These are phyloP conservation scores for Malus hybrid DNA, from an alignment of 331 rosid genomes.

Conservation along the genomic window DNA sequence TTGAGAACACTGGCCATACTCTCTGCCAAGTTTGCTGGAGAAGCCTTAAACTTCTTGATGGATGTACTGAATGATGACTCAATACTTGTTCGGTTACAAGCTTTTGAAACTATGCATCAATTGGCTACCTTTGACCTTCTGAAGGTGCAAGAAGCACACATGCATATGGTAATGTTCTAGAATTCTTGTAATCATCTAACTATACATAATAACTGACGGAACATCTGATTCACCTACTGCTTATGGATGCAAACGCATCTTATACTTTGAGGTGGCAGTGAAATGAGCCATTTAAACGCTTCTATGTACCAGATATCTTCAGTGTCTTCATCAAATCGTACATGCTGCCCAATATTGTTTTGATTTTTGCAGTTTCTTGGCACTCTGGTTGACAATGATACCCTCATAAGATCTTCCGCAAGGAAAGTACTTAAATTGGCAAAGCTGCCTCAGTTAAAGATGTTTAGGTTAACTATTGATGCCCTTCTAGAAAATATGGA, in stretches of 20 bases:
- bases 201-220: neutral
- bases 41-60: constrained; percentile 60
- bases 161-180: constrained; percentile 60
- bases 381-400: constrained; percentile 41
- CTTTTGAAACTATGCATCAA: constrained; percentile 66
- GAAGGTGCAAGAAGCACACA: constrained; percentile 58
- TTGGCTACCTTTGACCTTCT: constrained; percentile 52
- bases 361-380: constrained; percentile 64
- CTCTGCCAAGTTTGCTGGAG: constrained; percentile 51
- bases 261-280: too few species aligned
- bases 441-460: constrained; percentile 41
- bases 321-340: neutral
- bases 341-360: neutral
- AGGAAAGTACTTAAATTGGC: constrained; percentile 56
- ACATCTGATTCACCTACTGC: too few species aligned
- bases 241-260: too few species aligned
- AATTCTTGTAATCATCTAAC: constrained; percentile 13
- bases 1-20: constrained; percentile 42
- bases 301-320: neutral
- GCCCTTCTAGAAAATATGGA: constrained; percentile 56
- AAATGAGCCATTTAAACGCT: neutral
- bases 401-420: constrained; percentile 42
- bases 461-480: constrained; percentile 50
- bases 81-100: constrained; percentile 52
- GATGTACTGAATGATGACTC: constrained; percentile 75